Evolutionary conservation across 1,139 yeast species (phyloP).

Genomic region (Meyerozyma sp.): DNA sequence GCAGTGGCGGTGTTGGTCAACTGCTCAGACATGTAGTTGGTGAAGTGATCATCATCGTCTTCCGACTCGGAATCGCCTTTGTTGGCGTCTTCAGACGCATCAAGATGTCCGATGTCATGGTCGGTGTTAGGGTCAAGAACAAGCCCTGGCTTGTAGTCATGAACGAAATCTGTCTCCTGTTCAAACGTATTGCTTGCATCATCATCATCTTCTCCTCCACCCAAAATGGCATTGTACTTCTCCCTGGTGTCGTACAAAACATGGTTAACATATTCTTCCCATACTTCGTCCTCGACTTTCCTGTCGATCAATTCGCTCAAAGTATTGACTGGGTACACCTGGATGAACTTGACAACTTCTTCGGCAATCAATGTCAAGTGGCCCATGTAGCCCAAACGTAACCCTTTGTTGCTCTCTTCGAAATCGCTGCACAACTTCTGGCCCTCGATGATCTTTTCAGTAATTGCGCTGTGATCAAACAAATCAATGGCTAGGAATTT

Average conservation of each 20-base stretch:
- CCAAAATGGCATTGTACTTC: constrained; percentile 91
- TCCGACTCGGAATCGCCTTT: constrained; percentile 22
- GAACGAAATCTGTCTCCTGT: not conserved
- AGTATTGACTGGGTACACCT: constrained; percentile 59
- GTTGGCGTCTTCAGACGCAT: constrained; percentile 7
- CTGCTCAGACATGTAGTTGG: constrained; percentile 82
- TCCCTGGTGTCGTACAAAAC: constrained; percentile 85
- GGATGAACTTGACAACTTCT: constrained; percentile 92
- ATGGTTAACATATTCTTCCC: constrained; percentile 84
- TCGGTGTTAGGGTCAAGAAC: constrained; percentile 32
- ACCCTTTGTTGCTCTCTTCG: constrained; percentile 32
- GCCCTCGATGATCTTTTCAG: constrained; percentile 69
- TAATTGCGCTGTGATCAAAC: constrained; percentile 73
- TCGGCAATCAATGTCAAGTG: constrained; percentile 93
- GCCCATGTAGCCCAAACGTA: constrained; percentile 90
- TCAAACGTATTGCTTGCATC: not conserved
- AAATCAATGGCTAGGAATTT: constrained; percentile 83
- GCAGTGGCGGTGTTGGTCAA: constrained; percentile 59
- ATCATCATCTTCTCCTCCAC: constrained; percentile 44
- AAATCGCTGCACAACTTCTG: constrained; percentile 54
- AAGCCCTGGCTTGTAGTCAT: constrained; percentile 29
- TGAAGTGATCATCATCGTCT: constrained; percentile 43
- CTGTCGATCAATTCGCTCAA: constrained; percentile 56
- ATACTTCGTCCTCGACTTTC: constrained; percentile 54
- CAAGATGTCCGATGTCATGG: constrained; percentile 22